Percentiles rank a stretch among this genome's conserved stretches.
These are phyloP conservation scores for Exophiala bonariae DNA, from an alignment of 2,329 filamentous ascomycete species.

Conservation along the genomic window DNA sequence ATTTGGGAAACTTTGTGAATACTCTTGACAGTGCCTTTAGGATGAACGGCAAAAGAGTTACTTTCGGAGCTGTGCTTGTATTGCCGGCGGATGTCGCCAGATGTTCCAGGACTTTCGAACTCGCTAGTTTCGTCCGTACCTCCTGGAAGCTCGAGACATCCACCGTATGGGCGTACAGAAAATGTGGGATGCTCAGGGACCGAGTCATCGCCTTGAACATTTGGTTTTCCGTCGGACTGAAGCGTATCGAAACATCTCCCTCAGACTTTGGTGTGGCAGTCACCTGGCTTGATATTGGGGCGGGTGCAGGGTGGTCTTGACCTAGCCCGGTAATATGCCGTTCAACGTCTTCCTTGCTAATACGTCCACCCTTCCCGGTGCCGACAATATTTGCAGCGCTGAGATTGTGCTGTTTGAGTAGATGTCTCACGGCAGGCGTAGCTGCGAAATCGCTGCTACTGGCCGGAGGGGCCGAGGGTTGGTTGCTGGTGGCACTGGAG, in stretches of 20 bases:
- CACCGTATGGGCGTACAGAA: slow-evolving; percentile 88
- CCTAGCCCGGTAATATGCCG: slow-evolving; percentile 60
- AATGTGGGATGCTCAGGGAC: slow-evolving; percentile 87
- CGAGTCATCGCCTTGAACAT: slow-evolving; percentile 99
- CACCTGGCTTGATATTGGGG: slow-evolving; percentile 33
- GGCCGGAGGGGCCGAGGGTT: too few species aligned
- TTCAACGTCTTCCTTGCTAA: slow-evolving; percentile 88
- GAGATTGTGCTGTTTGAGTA: slow-evolving; percentile 75
- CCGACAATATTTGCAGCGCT: slow-evolving; percentile 76
- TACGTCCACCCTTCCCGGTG: slow-evolving; percentile 85
- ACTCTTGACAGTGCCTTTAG: slow-evolving; percentile 91
- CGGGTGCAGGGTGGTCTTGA: slow-evolving; percentile 29
- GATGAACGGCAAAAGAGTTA: slow-evolving; percentile 91
- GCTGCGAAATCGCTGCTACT: slow-evolving; percentile 52
- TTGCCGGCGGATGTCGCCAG: slow-evolving; percentile 24
- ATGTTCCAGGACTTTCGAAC: slow-evolving; percentile 42
- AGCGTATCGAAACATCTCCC: slow-evolving; percentile 37
- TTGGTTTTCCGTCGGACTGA: slow-evolving; percentile 78
- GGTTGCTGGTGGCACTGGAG: too few species aligned
- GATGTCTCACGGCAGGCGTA: slow-evolving; percentile 86
- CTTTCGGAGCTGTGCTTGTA: slow-evolving; percentile 55
- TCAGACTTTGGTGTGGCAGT: slow-evolving; percentile 25
- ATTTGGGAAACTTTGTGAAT: slow-evolving; percentile 74
- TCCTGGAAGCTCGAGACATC: slow-evolving; percentile 73
- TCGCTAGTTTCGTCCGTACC: slow-evolving; percentile 73